phyloP scores from a whole-genome alignment of 345 rosid genomes.

The Cardamine chenopodiifolia region DNA sequence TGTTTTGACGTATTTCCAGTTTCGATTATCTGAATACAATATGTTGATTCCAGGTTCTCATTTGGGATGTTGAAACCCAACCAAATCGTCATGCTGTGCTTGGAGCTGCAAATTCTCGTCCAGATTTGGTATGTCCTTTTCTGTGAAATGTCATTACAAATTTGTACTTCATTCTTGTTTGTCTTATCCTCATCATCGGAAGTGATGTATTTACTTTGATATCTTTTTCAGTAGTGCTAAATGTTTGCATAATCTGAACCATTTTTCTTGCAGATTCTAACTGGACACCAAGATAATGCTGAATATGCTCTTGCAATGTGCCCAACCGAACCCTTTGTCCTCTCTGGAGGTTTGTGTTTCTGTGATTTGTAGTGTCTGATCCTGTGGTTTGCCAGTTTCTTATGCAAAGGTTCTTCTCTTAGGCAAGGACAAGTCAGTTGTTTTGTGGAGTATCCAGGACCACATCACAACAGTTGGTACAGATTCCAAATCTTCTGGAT shows the following conservation, averaged over 20 bases:
- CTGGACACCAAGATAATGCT: slow-evolving; percentile 99
- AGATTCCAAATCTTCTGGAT: slow-evolving; percentile 73
- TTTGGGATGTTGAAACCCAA: slow-evolving; percentile 99
- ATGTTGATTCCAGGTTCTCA: slow-evolving; percentile 67
- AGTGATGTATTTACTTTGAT: not conserved
- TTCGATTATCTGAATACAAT: slow-evolving; percentile 19
- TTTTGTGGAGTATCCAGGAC: slow-evolving; percentile 98
- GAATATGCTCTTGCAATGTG: slow-evolving; percentile 99
- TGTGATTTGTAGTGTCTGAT: slow-evolving; percentile 4
- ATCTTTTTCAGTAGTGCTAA: slow-evolving; percentile 8
- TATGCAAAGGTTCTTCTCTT: slow-evolving; percentile 40
- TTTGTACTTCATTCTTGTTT: slow-evolving; percentile 5
- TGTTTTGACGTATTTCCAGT: not conserved
- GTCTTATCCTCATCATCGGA: not conserved
- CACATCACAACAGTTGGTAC: slow-evolving; percentile 73
- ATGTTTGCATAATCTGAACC: slow-evolving; percentile 24
- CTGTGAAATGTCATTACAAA: not conserved
- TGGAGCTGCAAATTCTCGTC: slow-evolving; percentile 93
- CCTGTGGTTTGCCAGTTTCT: slow-evolving; percentile 29
- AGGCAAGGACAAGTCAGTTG: slow-evolving; percentile 98
- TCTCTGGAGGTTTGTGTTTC: slow-evolving; percentile 88
- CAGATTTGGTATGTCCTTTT: slow-evolving; percentile 71
- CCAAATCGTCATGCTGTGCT: slow-evolving; percentile 98
- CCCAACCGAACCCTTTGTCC: slow-evolving; percentile 94
- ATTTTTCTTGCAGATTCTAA: slow-evolving; percentile 69